Conservation (phyloP, 352 stramenopile species). For the Phytophthora brassicae region DNA sequence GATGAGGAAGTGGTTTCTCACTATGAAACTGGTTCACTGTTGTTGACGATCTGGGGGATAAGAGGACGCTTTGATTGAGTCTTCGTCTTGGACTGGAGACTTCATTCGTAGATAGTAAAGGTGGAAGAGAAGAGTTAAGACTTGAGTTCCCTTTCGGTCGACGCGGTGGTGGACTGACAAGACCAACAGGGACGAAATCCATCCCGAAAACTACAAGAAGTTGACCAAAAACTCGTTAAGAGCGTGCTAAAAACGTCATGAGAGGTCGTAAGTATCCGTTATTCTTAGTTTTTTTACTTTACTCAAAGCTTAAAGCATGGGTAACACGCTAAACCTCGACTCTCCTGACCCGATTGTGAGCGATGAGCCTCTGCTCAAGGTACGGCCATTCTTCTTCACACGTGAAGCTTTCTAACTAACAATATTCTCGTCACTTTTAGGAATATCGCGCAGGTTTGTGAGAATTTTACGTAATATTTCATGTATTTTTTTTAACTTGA, state of each 20-base stretch:
- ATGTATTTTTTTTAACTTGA: neutral
- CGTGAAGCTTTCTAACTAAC: too few relatives aligned
- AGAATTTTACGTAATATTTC: neutral
- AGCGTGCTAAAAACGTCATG: slow-evolving; percentile 2
- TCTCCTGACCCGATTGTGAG: slow-evolving; percentile 39
- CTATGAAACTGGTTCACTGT: slow-evolving; percentile 12
- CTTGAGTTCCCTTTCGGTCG: slow-evolving; percentile 15
- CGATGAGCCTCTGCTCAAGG: slow-evolving; percentile 43
- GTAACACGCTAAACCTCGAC: slow-evolving; percentile 44
- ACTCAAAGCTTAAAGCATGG: slow-evolving; percentile 25
- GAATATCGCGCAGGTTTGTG: slow-evolving; percentile 24
- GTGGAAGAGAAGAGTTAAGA: slow-evolving; percentile 19
- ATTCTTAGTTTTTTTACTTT: slow-evolving; percentile 3
- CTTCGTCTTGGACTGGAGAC: slow-evolving; percentile 10
- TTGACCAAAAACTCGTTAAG: slow-evolving; percentile 5
- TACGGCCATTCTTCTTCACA: too few relatives aligned
- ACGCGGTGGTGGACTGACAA: slow-evolving; percentile 24
- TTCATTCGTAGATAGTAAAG: slow-evolving; percentile 16
- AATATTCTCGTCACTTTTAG: slow-evolving; percentile 4
- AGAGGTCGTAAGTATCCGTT: too few relatives aligned
- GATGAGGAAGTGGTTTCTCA: slow-evolving; percentile 18
- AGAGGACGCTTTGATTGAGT: neutral
- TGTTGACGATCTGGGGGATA: slow-evolving; percentile 1
- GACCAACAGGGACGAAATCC: slow-evolving; percentile 25
- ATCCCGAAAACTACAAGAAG: slow-evolving; percentile 8